Evolutionary conservation across 495 filamentous ascomycete species (phyloP).

Genomic region (Aspergillus sclerotioniger): DNA sequence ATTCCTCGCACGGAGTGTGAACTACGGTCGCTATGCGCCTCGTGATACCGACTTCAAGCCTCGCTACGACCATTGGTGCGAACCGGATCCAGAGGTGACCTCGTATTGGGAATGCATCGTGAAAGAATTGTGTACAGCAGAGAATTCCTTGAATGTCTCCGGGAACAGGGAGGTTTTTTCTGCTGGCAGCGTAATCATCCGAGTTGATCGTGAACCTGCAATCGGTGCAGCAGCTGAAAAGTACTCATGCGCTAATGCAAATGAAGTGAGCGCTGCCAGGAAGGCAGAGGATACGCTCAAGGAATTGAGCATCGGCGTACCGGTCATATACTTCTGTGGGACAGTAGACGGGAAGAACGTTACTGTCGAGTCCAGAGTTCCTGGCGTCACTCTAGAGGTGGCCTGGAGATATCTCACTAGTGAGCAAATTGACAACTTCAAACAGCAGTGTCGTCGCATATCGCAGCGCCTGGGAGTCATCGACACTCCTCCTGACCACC

Average conservation of each 20-base stretch:
- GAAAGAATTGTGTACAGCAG: constrained; percentile 28
- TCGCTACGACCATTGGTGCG: constrained; percentile 34
- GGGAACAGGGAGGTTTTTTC: constrained; percentile 37
- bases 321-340: constrained; percentile 40
- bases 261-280: constrained; percentile 37
- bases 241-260: constrained; percentile 60
- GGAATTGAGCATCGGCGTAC: constrained; percentile 36
- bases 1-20: constrained; percentile 33
- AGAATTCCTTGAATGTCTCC: constrained; percentile 36
- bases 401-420: constrained; percentile 40
- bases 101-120: constrained; percentile 39
- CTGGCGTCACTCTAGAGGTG: constrained; percentile 44
- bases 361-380: constrained; percentile 42
- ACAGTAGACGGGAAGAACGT: constrained; percentile 41
- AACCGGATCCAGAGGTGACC: constrained; percentile 28
- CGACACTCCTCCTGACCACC: constrained; percentile 26
- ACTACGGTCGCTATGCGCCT: constrained; percentile 44
- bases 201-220: constrained; percentile 34
- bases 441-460: constrained; percentile 38
- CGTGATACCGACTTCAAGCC: constrained; percentile 41
- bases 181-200: constrained; percentile 39
- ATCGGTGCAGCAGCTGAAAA: constrained; percentile 26
- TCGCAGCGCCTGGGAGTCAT: constrained; percentile 27
- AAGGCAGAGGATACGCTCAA: constrained; percentile 38
- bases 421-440: constrained; percentile 33